Evolutionary conservation across 2,329 filamentous ascomycete genomes (phyloP).

Genomic region (Trichoderma harzianum): DNA sequence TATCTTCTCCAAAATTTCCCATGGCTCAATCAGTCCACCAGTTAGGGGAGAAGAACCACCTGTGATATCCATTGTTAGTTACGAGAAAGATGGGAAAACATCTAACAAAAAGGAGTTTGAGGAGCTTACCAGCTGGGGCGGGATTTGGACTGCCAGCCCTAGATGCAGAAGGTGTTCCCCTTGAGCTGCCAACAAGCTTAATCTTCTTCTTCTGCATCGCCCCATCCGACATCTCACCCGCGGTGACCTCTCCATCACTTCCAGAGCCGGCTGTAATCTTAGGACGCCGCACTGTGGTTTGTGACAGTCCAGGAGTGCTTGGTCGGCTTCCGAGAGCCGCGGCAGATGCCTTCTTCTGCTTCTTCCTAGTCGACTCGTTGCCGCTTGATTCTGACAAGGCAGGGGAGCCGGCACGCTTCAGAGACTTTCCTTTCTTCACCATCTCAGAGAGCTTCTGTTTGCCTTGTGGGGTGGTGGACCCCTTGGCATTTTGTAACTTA

Average conservation of each 20-base stretch:
- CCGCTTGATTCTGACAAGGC: conserved; percentile 87
- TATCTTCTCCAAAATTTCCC: conserved; percentile 54
- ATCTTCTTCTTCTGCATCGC: conserved; percentile 51
- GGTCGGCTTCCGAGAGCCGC: conserved; percentile 52
- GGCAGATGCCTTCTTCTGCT: conserved; percentile 61
- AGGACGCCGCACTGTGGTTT: conserved; percentile 38
- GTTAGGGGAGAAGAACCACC: conserved; percentile 37
- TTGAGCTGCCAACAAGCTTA: conserved; percentile 48
- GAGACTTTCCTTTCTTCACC: conserved; percentile 54
- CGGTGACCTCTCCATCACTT: conserved; percentile 71
- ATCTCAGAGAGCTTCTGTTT: conserved; percentile 42
- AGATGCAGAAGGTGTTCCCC: conserved; percentile 55
- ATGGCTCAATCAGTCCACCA: conserved; percentile 39
- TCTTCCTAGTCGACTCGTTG: conserved; percentile 81
- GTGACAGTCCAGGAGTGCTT: conserved; percentile 49
- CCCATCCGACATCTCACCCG: conserved; percentile 63
- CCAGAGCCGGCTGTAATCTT: conserved; percentile 55
- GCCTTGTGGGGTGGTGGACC: conserved; percentile 55
- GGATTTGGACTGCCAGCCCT: conserved; percentile 59
- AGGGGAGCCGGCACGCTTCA: conserved; percentile 84
- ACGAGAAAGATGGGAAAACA: neutral
- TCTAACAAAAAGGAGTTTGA: neutral
- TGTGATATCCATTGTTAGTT: conserved; percentile 19
- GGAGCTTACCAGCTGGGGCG: conserved; percentile 36
- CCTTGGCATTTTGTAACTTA: conserved; percentile 59